A percentile compares a stretch with the other conserved stretches of the same genome.
Evolutionary conservation across 2,329 filamentous ascomycete species (phyloP).

Genomic region (Xylariomycetidae sp.): DNA sequence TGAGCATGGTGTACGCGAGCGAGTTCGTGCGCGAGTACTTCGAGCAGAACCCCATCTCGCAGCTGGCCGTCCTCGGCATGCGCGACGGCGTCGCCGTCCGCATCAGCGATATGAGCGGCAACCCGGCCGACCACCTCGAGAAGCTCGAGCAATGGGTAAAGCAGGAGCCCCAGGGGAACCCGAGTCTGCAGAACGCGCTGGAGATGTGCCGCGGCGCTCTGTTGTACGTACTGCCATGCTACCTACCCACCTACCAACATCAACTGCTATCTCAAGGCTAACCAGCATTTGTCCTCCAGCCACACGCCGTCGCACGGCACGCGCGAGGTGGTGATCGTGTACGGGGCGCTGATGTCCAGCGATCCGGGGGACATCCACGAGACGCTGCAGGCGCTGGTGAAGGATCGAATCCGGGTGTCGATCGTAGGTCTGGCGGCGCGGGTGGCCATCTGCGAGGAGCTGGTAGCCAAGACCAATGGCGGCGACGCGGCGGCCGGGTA

Average conservation of each 20-base stretch:
- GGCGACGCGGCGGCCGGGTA: slow-evolving; percentile 71
- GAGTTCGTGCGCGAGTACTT: slow-evolving; percentile 94
- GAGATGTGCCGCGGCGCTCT: slow-evolving; percentile 90
- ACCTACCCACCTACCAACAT: slow-evolving; percentile 5
- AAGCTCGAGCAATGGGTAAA: slow-evolving; percentile 62
- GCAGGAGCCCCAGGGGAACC: slow-evolving; percentile 65
- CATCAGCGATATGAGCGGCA: slow-evolving; percentile 85
- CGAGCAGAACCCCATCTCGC: slow-evolving; percentile 96
- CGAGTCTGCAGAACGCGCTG: slow-evolving; percentile 86
- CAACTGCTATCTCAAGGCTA: slow-evolving; percentile 1
- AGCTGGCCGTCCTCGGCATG: slow-evolving; percentile 89
- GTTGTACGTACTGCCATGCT: too few relatives aligned
- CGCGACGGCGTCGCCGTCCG: slow-evolving; percentile 81
- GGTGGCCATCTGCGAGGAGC: slow-evolving; percentile 84
- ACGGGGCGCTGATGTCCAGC: slow-evolving; percentile 81
- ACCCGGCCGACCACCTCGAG: slow-evolving; percentile 80
- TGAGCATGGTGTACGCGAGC: slow-evolving; percentile 74
- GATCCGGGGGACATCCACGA: slow-evolving; percentile 95
- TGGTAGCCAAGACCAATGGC: slow-evolving; percentile 81
- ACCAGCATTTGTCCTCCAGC: slow-evolving; percentile 33
- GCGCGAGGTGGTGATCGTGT: slow-evolving; percentile 84
- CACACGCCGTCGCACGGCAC: slow-evolving; percentile 92
- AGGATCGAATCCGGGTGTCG: slow-evolving; percentile 78
- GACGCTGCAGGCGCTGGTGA: slow-evolving; percentile 72
- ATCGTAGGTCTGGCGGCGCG: slow-evolving; percentile 89